Base-by-base conservation (phyloP, 345 rosid genomes). In the Eucalyptus pauciflora region DNA sequence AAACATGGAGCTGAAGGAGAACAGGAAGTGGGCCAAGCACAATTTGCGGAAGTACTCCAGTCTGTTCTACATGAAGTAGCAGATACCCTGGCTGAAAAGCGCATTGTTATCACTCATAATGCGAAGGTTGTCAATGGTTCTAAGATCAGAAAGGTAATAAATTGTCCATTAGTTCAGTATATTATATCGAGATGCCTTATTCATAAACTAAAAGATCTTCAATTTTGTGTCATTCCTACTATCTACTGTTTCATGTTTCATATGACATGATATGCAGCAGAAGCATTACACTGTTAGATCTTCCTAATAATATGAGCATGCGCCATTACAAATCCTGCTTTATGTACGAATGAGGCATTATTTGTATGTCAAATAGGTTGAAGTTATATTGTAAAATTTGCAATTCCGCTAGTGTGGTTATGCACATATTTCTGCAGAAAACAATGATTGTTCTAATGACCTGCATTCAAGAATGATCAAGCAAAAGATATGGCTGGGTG, bases 11-110 rank as follows among this genome's bases (percentile, higher is more conserved):
- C 94, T 48, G 97, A 95, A 89, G 98, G 94, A 48, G 92, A 93
- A 58, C 97, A 91, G 90, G 95, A 94, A 86, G 90, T 97, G 86
- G 99, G 99, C 79, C 98, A 96, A 90, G 95, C 98, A 89, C 99
- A 97, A 90, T 97, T 97, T 91, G 98, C 99, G 4, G 92, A 96
- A 83, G 88, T 94, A 56, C 95, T 97, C 54, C 99, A 95, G 91
- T 94, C 94, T 60, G 91, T 97, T 90, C 91, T 97, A 89, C 97
- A 96, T 91, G 99, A 96, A 71, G 87, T 96, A 87, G 94, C 97
- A 29, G 95, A 96, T 89, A 92, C 91, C 64, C 95, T 97, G 89
- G 87, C 94, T 54, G 87, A 91, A 86, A 94, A 95, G 69, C 94
- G 93, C 58, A 88, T 96, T 50, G 91, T 92, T 25, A 76, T 95